Evolutionary conservation across 2,329 filamentous ascomycete species (phyloP).

Genomic region (Cladosporium sp.): DNA sequence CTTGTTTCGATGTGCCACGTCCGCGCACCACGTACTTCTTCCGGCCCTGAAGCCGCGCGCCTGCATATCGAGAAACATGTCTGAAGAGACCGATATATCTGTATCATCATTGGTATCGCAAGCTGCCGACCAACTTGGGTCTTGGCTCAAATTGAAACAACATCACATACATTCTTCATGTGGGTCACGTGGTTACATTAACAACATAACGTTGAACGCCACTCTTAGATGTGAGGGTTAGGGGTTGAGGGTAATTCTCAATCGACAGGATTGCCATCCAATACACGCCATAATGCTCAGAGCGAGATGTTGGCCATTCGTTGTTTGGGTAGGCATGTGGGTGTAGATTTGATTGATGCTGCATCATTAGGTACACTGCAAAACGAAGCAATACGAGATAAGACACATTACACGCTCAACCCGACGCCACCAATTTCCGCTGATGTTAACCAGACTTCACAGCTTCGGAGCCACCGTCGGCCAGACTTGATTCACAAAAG

Average conservation of each 20-base stretch:
- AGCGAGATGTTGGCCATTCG: background rate
- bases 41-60: background rate
- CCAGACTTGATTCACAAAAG: conserved; percentile 34
- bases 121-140: background rate
- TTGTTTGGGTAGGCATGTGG: background rate
- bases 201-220: too few relatives aligned
- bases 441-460: background rate
- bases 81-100: background rate
- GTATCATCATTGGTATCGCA: background rate
- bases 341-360: background rate
- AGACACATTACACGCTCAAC: background rate
- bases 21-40: background rate
- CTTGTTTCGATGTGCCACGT: background rate
- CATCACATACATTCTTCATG: too few relatives aligned
- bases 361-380: background rate
- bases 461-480: conserved; percentile 19
- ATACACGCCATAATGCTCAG: background rate
- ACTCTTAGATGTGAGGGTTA: background rate
- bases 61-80: background rate
- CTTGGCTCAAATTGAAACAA: background rate
- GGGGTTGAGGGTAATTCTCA: background rate
- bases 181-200: too few relatives aligned
- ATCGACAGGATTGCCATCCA: background rate
- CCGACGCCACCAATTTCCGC: background rate
- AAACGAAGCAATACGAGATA: background rate